A percentile compares a stretch with the other conserved stretches of the same genome.
Evolutionary conservation across 129 eudicot species (phyloP).

Genomic region (Saposhnikovia divaricata): DNA sequence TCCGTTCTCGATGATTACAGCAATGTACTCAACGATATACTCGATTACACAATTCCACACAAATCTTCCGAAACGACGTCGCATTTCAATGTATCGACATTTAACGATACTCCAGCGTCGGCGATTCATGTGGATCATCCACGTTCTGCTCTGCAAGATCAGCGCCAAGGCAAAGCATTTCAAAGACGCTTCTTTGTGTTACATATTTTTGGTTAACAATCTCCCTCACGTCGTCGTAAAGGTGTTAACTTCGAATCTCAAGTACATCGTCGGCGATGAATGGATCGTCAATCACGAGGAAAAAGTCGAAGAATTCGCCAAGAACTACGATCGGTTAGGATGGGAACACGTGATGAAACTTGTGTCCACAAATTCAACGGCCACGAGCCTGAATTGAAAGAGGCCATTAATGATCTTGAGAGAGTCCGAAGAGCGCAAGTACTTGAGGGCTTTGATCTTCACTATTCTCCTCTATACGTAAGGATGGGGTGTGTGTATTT

Average conservation of each 20-base stretch:
- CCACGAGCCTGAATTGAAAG: too few species aligned
- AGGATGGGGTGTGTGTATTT: too few species aligned
- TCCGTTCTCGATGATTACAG: conserved; percentile 37
- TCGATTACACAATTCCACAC: conserved; percentile 21
- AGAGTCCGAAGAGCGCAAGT: too few species aligned
- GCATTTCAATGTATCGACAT: conserved; percentile 16
- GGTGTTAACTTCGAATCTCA: conserved; percentile 46
- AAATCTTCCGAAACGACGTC: conserved; percentile 22
- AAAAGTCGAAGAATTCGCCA: conserved; percentile 47
- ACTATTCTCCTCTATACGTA: too few species aligned
- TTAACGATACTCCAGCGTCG: conserved; percentile 35
- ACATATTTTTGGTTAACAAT: conserved; percentile 62
- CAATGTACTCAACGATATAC: conserved; percentile 29
- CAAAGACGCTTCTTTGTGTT: conserved; percentile 53
- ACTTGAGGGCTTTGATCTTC: too few species aligned
- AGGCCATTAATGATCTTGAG: too few species aligned
- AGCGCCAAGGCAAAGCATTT: conserved; percentile 51
- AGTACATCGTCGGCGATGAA: conserved; percentile 60
- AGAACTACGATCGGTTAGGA: conserved; percentile 46
- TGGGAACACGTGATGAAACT: conserved; percentile 53
- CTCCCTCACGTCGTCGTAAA: conserved; percentile 48
- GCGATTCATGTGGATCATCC: conserved; percentile 53
- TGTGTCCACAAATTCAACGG: conserved; percentile 28
- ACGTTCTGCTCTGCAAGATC: conserved; percentile 46
- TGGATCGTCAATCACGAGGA: conserved; percentile 54